Evolutionary conservation across 768 basidiomycete species (phyloP).

Genomic region (Pluteus cervinus): DNA sequence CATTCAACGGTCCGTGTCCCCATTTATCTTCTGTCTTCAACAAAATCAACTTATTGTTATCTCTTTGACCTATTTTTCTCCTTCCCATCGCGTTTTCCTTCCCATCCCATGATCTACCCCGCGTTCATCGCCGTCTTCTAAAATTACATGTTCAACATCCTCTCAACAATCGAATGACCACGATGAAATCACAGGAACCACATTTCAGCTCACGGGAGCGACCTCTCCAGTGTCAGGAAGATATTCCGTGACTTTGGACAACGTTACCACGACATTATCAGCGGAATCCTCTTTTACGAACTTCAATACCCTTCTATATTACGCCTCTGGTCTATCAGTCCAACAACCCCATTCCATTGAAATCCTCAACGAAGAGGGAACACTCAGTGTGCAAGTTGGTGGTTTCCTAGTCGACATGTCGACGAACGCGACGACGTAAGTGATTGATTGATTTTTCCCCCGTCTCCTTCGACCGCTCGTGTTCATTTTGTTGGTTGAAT

Average conservation of each 20-base stretch:
- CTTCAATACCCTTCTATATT: constrained; percentile 53
- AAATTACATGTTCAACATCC: not conserved
- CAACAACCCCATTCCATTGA: constrained; percentile 40
- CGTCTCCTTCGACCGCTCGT: too few relatives aligned
- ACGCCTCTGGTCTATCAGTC: constrained; percentile 53
- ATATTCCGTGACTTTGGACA: constrained; percentile 45
- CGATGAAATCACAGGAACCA: constrained; percentile 38
- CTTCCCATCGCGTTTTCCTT: too few relatives aligned
- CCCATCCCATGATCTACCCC: not conserved
- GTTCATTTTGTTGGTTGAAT: too few relatives aligned
- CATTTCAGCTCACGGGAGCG: constrained; percentile 54
- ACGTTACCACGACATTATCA: constrained; percentile 39
- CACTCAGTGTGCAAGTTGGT: constrained; percentile 40
- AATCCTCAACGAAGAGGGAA: constrained; percentile 51
- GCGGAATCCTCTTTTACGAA: constrained; percentile 48
- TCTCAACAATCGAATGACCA: not conserved
- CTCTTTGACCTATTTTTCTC: too few relatives aligned
- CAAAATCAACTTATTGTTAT: too few relatives aligned
- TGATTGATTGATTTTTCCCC: too few relatives aligned
- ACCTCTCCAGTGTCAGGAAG: constrained; percentile 52
- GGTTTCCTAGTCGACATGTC: constrained; percentile 43
- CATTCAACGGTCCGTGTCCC: constrained; percentile 44
- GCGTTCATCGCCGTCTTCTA: constrained; percentile 2
- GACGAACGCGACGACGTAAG: constrained; percentile 2
- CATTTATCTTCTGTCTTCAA: too few relatives aligned